Conservation (phyloP, 2,329 filamentous ascomycete species). For the Shiraia sp. region DNA sequence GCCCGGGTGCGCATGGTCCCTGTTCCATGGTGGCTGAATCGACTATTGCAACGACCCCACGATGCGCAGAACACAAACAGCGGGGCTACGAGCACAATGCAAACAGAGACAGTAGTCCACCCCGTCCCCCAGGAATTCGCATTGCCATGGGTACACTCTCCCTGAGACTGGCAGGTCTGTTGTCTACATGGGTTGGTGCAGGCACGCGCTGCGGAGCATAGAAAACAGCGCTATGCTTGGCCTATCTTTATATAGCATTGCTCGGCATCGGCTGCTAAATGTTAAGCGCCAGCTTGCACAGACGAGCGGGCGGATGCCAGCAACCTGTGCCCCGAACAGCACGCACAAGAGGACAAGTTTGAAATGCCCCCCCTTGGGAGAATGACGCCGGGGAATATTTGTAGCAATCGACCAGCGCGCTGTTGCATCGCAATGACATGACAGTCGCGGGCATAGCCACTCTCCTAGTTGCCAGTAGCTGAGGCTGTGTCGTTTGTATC, state of each 20-base stretch:
- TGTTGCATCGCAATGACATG: slow-evolving; percentile 10
- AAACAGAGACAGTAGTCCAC: no score
- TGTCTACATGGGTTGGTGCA: slow-evolving; percentile 4
- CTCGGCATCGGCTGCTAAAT: slow-evolving; percentile 22
- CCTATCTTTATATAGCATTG: slow-evolving; percentile 31
- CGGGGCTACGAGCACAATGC: no score
- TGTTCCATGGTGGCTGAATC: no score
- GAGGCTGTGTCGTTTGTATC: slow-evolving; percentile 41
- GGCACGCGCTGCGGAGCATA: slow-evolving; percentile 5
- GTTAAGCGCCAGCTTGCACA: slow-evolving; percentile 36
- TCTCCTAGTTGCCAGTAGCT: slow-evolving; percentile 21
- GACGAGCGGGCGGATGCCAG: slow-evolving; percentile 9
- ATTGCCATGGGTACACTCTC: no score
- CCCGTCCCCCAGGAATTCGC: no score
- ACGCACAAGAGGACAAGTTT: slow-evolving; percentile 1
- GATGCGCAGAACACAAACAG: no score
- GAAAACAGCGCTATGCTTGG: slow-evolving; percentile 22
- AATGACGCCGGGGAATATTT: slow-evolving; percentile 6
- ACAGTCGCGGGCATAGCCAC: slow-evolving; percentile 29
- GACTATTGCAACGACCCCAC: no score
- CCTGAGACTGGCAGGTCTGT: no score
- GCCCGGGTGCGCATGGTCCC: no score
- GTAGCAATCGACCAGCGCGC: slow-evolving; percentile 4
- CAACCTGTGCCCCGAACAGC: slow-evolving; percentile 10
- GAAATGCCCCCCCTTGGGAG: slow-evolving; percentile 1